Evolutionary conservation across 2,329 filamentous ascomycete genomes (phyloP), one percentile per base, ranked within the genome.

Genomic region (Clonostachys rosea): DNA sequence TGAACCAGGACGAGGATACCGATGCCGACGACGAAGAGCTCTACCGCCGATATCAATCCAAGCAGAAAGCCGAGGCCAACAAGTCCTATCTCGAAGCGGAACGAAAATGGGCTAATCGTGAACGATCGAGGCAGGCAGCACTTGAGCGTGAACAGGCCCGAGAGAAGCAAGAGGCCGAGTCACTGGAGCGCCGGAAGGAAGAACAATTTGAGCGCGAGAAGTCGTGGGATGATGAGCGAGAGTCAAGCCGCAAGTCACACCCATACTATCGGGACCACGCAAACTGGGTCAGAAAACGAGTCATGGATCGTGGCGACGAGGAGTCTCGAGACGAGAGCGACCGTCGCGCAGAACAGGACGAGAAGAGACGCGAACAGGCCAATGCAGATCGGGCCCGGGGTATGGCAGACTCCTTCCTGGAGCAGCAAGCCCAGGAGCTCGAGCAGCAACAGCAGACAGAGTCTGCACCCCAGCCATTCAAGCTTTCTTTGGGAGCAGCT

Each of bases 171-270:
- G 89, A 95, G 55, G 78, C 81, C 5, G 81, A 81, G 20, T 82
- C 83, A 16, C 65, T 79, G 4, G 79, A 84, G 51, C 78, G 82
- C 43, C 81, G 83, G 43, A 84, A 87, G 67, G 80, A 86, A 8
- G 83, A 88, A 56, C 80, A 86, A 48, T 75, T 96, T 12, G 76
- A 77, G 42, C 63, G 69, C 36, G 75, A 78, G 49, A 73, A 73
- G 60, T 82, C 86, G n/a, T 97, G 91, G 81, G 86, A 97, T 56
- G 94, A 99, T 57, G 91, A 96, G 56, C 71, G 78, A n/a, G 91
- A 97, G 67, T 78, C 81, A 7, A 75, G 74, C 16, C 78, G 85
- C 20, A 91, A 89, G 65, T 70, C 73, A 4, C 83, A 91, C 50
- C 79, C 87, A 37, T 99, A 96, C 72, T 97, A 96, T 68, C 78